Evolutionary conservation across 306 rosid genomes (phyloP), one percentile per base, ranked within the genome.

Genomic region (Glycine soja): DNA sequence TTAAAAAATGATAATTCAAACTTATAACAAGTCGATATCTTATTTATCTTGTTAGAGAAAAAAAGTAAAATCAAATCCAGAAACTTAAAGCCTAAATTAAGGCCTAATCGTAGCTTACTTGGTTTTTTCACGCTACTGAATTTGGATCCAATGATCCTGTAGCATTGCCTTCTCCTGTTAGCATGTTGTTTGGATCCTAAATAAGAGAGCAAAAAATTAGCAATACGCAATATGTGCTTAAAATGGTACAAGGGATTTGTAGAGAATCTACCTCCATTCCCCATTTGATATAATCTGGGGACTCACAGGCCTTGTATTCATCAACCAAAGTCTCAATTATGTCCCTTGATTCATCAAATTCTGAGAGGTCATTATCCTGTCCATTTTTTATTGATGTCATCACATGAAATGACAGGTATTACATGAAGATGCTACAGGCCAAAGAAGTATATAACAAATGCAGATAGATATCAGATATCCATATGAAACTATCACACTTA

Each of bases 261-360:
- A 62, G n/a, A 75, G 84, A 43, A 85, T 79, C 72, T 82, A 93
- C 99, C 99, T 93, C 98, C 97, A 95, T 88, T 89, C 99, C 99
- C 99, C 98, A 95, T 86, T 93, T 95, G 87, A 93, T 93, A 85
- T 95, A 95, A 90, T 95, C 99, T 70, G 99, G 99, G 72, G 99
- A 95, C 83, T 93, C 99, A 42, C 99, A 95, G 66, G 98, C 99
- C 90, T 93, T 95, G 14, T 95, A 95, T 86, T 95, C 98, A 74
- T 95, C 99, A 78, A 95, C 97, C 85, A 95, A 88, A 86, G 94
- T 93, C 88, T 91, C 99, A 80, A 95, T 90, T 85, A 93, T 85
- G 70, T 95, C 99, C 72, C 99, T 90, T 83, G 99, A 93, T 89
- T 95, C 99, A 58, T 93, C 99, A 91, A 95, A 95, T 85, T 95